phyloP scores from a whole-genome alignment of 1,139 yeast species.

The Geotrichum citri-aurantii region DNA sequence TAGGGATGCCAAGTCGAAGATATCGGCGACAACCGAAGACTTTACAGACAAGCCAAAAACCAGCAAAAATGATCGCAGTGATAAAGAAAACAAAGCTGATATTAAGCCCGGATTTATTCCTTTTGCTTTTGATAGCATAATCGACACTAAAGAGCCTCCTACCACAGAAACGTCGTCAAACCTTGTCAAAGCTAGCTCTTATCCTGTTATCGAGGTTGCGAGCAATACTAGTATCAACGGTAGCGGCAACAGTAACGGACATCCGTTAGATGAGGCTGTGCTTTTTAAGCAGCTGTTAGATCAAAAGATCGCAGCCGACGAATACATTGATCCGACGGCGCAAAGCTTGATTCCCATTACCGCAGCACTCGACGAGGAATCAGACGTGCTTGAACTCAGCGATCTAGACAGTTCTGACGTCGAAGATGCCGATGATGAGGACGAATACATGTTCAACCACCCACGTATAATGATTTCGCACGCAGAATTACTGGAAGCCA shows the following conservation, averaged over 20 bases:
- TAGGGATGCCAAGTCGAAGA: background rate
- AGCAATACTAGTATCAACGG: background rate
- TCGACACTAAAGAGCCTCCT: background rate
- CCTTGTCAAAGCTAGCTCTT: background rate
- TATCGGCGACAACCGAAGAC: background rate
- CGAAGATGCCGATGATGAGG: conserved; percentile 13
- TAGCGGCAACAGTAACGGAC: background rate
- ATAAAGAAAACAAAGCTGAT: background rate
- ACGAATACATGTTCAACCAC: conserved; percentile 8
- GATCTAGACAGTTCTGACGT: conserved; percentile 22
- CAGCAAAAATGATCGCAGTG: background rate
- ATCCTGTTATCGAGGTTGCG: conserved; percentile 8
- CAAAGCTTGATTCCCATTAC: conserved; percentile 10
- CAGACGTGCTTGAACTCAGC: conserved; percentile 14
- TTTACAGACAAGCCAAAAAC: background rate
- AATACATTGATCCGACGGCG: background rate
- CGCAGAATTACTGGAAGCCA: conserved; percentile 25
- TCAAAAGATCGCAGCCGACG: conserved; percentile 2
- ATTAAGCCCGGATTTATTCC: background rate
- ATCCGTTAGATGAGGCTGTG: conserved; percentile 1
- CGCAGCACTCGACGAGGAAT: conserved; percentile 8
- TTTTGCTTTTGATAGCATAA: background rate
- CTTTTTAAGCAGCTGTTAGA: background rate
- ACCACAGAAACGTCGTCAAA: background rate
- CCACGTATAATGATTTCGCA: conserved; percentile 18